These are phyloP conservation scores for Cajanus cajan DNA, from an alignment of 306 rosid species.

Conservation along the genomic window DNA sequence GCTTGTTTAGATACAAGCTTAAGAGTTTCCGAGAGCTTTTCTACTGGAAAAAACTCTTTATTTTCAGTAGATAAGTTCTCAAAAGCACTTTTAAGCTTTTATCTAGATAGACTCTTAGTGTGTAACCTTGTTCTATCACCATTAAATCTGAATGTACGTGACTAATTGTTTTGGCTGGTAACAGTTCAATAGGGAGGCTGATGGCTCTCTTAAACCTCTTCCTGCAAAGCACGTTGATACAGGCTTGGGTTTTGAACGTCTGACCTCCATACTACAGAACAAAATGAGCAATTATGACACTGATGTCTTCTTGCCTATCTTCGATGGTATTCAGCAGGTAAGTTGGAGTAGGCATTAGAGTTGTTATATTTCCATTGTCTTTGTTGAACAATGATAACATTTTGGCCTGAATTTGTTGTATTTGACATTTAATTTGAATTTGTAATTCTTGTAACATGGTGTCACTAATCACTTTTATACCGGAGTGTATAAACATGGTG, in stretches of 20 bases:
- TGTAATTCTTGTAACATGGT: background rate
- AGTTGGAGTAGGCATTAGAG: constrained; percentile 57
- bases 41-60: no score
- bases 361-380: background rate
- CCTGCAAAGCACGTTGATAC: constrained; percentile 99
- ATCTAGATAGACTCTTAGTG: background rate
- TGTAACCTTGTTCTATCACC: background rate
- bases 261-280: constrained; percentile 84
- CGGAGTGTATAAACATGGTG: background rate
- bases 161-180: constrained; percentile 9
- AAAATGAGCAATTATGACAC: constrained; percentile 97
- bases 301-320: constrained; percentile 90
- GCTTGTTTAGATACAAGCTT: no score
- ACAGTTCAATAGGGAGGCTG: constrained; percentile 92
- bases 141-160: constrained; percentile 9
- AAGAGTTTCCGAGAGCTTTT: no score
- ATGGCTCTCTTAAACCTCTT: constrained; percentile 76
- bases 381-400: background rate
- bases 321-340: constrained; percentile 85
- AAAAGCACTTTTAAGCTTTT: no score
- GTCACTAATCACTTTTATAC: background rate
- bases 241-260: constrained; percentile 92
- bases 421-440: constrained; percentile 23
- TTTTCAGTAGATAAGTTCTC: no score
- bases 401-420: background rate